These are phyloP conservation scores for Camellia oleifera DNA, from an alignment of 179 eudicot genomes.

Conservation along the genomic window DNA sequence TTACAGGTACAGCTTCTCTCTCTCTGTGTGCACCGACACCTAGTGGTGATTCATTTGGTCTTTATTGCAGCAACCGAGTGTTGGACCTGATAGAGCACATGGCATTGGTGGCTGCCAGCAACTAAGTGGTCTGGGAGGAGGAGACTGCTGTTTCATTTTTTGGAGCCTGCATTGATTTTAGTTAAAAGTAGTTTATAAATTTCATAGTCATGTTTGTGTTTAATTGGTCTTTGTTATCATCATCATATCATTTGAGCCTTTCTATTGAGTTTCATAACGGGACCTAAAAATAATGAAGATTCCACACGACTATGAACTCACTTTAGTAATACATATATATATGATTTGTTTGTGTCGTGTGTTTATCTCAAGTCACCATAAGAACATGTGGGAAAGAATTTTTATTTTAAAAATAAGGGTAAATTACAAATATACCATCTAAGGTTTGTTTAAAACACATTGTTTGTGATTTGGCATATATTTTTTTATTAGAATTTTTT, in stretches of 20 bases:
- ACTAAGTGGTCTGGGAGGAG: conserved; percentile 20
- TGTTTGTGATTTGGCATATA: too few relatives aligned
- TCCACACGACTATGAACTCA: background rate
- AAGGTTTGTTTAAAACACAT: too few relatives aligned
- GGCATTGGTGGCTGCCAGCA: conserved; percentile 83
- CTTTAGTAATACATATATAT: background rate
- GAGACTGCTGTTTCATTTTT: background rate
- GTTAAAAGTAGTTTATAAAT: background rate
- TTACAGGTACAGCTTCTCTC: conserved; percentile 61
- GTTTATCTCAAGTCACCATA: too few relatives aligned
- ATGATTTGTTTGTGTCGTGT: background rate
- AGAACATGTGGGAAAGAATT: too few relatives aligned
- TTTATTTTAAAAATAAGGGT: too few relatives aligned
- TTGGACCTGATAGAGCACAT: conserved; percentile 96
- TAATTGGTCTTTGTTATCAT: conserved; percentile 5
- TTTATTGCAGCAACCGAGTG: conserved; percentile 76
- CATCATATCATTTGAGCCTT: background rate
- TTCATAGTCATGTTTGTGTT: conserved; percentile 4
- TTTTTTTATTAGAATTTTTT: too few relatives aligned
- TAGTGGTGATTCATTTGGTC: background rate
- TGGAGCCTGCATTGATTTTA: background rate
- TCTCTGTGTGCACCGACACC: background rate
- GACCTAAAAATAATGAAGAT: background rate
- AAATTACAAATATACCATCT: background rate
- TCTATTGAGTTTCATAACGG: background rate